Base-by-base conservation (phyloP, 148 eudicot genomes). In the Cornus florida region DNA sequence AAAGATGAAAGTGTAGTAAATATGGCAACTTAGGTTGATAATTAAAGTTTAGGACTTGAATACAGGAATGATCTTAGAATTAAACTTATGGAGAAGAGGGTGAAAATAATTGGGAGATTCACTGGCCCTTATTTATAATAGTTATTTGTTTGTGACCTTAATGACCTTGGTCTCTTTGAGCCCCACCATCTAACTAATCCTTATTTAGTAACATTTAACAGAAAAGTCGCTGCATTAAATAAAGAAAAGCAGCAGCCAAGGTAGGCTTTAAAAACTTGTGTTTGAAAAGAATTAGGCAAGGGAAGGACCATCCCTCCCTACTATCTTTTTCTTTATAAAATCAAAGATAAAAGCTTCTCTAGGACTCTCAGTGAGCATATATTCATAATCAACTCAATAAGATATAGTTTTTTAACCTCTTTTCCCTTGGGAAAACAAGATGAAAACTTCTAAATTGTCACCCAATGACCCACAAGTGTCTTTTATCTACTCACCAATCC, bases 61-160 rank as follows among this genome's bases (percentile, higher is more conserved):
- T 66, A 19, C 13, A 9, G 62, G 43, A 20, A 10, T 16, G 43
- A 16, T 28, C 16, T 31, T 76, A 32, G 70, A 76, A 28, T 66
- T 41, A 41, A 10, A 67, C 23, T 76, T 43, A 67, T n/a, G 62
- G 17, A 67, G 79, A 76, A 39, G 78, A 32, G 23, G 5, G 43
- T 1, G 8, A 22, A 60, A 66, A 11, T 22, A 65, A 24, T 69
- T 43, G 57, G 28, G 23, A 23, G 70, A 38, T 24, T 64, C 38
- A 20, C 19, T 43, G n/a, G 24, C 43, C 41, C 57, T 28, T 66
- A 76, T 43, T 17, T 66, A 10, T 75, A 23, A 24, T 76, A 48
- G n/a, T 24, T 24, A 13, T 1, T 43, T 14, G 11, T 14, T 50
- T 28, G 71, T 65, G 48, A 43, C 38, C 56, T 75, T 38, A n/a